Conservation (phyloP, 352 stramenopile genomes). For the Globisporangium spinosum region DNA sequence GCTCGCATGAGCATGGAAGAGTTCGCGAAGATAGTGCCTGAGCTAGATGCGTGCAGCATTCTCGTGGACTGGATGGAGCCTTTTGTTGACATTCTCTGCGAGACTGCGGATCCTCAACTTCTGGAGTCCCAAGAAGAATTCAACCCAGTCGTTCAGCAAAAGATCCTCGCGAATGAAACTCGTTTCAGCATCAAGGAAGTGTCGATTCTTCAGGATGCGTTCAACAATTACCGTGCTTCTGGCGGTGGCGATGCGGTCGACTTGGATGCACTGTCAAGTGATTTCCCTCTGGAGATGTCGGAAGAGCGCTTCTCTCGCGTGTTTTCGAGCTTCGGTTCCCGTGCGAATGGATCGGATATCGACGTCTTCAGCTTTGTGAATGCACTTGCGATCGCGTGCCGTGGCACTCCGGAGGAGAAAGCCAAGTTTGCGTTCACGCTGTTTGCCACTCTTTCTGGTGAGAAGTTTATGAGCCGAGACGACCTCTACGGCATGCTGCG, state of each 20-base stretch:
- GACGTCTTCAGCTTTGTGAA: constrained; percentile 88
- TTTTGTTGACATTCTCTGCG: constrained; percentile 84
- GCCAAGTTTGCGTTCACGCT: constrained; percentile 76
- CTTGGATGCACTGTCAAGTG: constrained; percentile 67
- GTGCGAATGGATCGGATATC: constrained; percentile 76
- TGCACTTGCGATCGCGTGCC: constrained; percentile 70
- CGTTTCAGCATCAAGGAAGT: constrained; percentile 79
- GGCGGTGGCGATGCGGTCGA: constrained; percentile 66
- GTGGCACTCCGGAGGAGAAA: constrained; percentile 68
- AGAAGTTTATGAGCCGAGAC: constrained; percentile 65
- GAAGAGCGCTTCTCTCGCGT: constrained; percentile 73
- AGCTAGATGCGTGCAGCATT: constrained; percentile 48
- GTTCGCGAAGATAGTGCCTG: constrained; percentile 61
- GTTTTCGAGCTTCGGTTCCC: constrained; percentile 75
- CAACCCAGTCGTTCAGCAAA: constrained; percentile 84
- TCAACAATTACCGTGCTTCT: constrained; percentile 78
- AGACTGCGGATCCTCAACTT: constrained; percentile 70
- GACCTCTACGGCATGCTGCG: constrained; percentile 84
- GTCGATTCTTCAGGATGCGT: constrained; percentile 74
- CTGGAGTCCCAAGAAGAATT: constrained; percentile 87
- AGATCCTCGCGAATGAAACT: constrained; percentile 83
- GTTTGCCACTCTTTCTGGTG: constrained; percentile 53
- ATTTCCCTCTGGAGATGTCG: constrained; percentile 85
- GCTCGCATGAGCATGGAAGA: constrained; percentile 68
- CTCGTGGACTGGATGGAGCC: constrained; percentile 82